Evolutionary conservation across 2,329 filamentous ascomycete species (phyloP).

Genomic region (Xylariaceae sp.): DNA sequence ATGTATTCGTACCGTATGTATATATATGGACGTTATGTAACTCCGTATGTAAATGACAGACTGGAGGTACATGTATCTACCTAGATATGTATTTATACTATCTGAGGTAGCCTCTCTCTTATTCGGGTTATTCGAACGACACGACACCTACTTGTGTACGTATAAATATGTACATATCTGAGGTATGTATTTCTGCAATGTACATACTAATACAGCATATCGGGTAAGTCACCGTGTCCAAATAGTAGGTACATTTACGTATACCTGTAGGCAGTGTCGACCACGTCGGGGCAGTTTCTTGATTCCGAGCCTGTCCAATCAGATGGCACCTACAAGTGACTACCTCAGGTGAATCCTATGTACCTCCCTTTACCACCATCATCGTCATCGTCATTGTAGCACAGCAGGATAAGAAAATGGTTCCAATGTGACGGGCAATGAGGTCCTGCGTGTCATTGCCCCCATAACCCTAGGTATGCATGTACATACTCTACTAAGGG

Average conservation of each 20-base stretch:
- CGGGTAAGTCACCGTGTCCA: slow-evolving; percentile 9
- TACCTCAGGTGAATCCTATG: background rate
- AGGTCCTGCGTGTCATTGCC: background rate
- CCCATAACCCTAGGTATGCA: background rate
- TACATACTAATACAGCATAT: background rate
- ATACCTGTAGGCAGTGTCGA: slow-evolving; percentile 17
- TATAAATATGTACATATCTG: no score
- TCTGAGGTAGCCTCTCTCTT: no score
- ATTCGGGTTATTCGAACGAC: no score
- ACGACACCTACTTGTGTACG: no score
- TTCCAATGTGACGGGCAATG: background rate
- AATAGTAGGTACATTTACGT: no score
- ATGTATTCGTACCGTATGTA: no score
- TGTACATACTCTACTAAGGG: no score
- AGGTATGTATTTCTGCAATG: no score
- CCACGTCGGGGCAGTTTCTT: slow-evolving; percentile 3
- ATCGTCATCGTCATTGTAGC: background rate
- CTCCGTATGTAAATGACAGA: no score
- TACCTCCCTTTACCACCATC: background rate
- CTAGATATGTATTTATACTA: no score
- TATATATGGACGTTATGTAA: no score
- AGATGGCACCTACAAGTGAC: background rate
- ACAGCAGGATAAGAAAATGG: background rate
- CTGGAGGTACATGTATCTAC: no score
- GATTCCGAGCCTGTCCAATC: background rate